Conservation (phyloP, 352 stramenopile species). For the Pelagophyceae sp. region DNA sequence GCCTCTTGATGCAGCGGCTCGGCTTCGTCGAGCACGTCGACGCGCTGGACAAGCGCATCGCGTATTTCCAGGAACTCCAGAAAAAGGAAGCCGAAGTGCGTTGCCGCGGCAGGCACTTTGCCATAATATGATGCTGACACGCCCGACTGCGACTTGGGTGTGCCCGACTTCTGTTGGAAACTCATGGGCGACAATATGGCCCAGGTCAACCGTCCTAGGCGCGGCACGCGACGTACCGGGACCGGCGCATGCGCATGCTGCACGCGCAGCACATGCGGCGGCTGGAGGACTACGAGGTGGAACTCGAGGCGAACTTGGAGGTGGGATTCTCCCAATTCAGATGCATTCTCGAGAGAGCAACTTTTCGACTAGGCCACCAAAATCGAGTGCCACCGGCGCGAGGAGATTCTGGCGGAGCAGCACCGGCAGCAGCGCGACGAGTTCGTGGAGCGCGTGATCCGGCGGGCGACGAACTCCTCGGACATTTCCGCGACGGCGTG, state of each 20-base stretch:
- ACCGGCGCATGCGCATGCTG: constrained; percentile 13
- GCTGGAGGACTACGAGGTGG: not conserved
- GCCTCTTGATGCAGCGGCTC: constrained; percentile 6
- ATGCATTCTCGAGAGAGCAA: too few species aligned
- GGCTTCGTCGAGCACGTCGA: constrained; percentile 14
- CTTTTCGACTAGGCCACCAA: too few species aligned
- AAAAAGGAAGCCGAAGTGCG: not conserved
- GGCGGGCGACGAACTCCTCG: not conserved
- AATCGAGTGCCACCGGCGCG: not conserved
- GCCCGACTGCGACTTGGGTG: too few species aligned
- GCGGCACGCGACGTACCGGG: not conserved
- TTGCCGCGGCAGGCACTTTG: too few species aligned
- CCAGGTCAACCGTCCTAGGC: too few species aligned
- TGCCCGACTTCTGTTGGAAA: too few species aligned
- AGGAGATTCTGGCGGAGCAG: not conserved
- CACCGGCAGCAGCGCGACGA: constrained; percentile 12
- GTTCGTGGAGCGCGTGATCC: constrained; percentile 5
- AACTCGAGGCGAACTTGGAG: not conserved
- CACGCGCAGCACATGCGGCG: not conserved
- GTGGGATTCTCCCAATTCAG: too few species aligned
- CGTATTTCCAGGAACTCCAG: not conserved
- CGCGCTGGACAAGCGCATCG: constrained; percentile 14
- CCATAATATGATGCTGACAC: too few species aligned
- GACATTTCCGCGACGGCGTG: constrained; percentile 9
- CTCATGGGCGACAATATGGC: too few species aligned